Conservation (phyloP, 2,329 filamentous ascomycete species). For the Chaetothyriales sp. region DNA sequence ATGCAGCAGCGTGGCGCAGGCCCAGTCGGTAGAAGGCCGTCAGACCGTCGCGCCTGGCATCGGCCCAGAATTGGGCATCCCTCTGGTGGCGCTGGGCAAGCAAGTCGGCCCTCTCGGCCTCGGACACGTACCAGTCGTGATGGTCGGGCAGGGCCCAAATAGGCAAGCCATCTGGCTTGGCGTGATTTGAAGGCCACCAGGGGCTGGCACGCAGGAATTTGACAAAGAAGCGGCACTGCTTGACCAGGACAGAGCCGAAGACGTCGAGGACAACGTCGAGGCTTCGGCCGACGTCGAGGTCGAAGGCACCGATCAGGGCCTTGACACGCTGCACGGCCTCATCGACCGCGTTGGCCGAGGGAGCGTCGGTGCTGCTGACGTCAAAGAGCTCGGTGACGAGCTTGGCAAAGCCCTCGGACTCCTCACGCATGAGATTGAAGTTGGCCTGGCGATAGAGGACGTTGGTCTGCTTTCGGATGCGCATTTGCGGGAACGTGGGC, state of each 20-base stretch:
- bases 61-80: constrained; percentile 67
- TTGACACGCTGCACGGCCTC: constrained; percentile 87
- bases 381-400: constrained; percentile 91
- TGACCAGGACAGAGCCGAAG: constrained; percentile 83
- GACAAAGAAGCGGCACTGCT: constrained; percentile 86
- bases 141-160: constrained; percentile 70
- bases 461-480: constrained; percentile 83
- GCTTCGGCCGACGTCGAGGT: constrained; percentile 87
- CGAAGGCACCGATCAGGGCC: constrained; percentile 89
- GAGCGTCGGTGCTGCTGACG: constrained; percentile 60
- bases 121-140: constrained; percentile 46
- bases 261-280: constrained; percentile 91
- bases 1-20: constrained; percentile 38
- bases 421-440: constrained; percentile 88
- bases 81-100: constrained; percentile 46
- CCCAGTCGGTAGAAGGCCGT: constrained; percentile 84
- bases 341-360: constrained; percentile 62
- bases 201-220: constrained; percentile 83
- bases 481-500: constrained; percentile 68
- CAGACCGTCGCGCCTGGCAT: constrained; percentile 61
- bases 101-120: constrained; percentile 53
- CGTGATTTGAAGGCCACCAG: constrained; percentile 61
- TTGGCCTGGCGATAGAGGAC: constrained; percentile 90
- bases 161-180: constrained; percentile 50
- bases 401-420: constrained; percentile 94